Evolutionary conservation across 306 rosid genomes (phyloP).

Genomic region (Quercus gilva): DNA sequence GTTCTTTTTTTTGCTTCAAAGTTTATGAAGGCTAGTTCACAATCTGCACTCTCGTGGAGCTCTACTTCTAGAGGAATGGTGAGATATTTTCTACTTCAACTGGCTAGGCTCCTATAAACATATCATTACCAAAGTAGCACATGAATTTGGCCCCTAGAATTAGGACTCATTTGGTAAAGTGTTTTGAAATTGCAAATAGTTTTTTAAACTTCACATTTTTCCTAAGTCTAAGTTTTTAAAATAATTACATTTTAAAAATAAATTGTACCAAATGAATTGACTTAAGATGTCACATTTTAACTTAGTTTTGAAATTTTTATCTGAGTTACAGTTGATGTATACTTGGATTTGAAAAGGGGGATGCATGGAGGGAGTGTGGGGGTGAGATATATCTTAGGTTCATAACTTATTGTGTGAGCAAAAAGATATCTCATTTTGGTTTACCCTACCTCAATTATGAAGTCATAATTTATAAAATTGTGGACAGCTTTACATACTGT

Average conservation of each 20-base stretch:
- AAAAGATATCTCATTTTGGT: background rate
- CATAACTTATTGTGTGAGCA: background rate
- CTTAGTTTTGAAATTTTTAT: background rate
- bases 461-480: too few relatives aligned
- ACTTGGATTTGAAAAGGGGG: background rate
- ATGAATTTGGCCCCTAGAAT: background rate
- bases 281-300: background rate
- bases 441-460: background rate
- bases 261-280: too few relatives aligned
- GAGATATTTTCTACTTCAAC: conserved; percentile 28
- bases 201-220: too few relatives aligned
- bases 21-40: conserved; percentile 59
- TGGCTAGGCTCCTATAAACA: background rate
- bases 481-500: too few relatives aligned
- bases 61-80: conserved; percentile 62
- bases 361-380: background rate
- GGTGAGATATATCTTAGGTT: background rate
- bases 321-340: background rate
- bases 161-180: too few relatives aligned
- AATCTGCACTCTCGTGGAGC: conserved; percentile 66
- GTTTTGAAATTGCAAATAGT: too few relatives aligned
- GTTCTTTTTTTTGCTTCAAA: conserved; percentile 15
- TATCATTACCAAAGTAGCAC: background rate
- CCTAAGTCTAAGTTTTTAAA: too few relatives aligned
- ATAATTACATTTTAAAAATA: too few relatives aligned